Evolutionary conservation across 345 rosid species (phyloP).

Genomic region (Acer yangbiense): DNA sequence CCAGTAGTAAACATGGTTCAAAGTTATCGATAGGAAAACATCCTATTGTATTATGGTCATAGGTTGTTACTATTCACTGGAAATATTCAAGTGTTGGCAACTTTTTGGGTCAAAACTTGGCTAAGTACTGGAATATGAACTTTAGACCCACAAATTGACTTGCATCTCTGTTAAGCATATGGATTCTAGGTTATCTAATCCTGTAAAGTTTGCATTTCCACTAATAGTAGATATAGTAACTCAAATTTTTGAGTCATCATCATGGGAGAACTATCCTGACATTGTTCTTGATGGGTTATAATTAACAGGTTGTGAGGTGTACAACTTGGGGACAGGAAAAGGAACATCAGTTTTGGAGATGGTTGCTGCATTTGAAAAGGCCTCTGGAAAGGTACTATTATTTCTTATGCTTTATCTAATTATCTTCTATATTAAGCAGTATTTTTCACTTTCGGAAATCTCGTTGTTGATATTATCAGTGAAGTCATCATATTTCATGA

Average conservation of each 20-base stretch:
- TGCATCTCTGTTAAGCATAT: background rate
- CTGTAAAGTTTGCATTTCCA: background rate
- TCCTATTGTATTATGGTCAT: background rate
- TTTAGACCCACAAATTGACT: background rate
- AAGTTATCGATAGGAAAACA: background rate
- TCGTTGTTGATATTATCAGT: too few relatives aligned
- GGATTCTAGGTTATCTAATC: background rate
- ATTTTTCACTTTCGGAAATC: background rate
- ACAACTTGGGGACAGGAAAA: conserved; percentile 92
- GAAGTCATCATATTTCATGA: too few relatives aligned
- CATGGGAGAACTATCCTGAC: background rate
- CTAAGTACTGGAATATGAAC: background rate
- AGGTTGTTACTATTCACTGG: background rate
- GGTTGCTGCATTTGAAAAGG: conserved; percentile 92
- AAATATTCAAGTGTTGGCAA: background rate
- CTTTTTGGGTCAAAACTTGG: background rate
- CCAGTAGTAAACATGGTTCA: background rate
- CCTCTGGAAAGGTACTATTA: conserved; percentile 71
- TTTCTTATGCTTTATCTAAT: too few relatives aligned
- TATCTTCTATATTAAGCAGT: background rate
- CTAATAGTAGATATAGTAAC: background rate
- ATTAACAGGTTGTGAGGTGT: conserved; percentile 78
- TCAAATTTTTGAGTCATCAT: background rate
- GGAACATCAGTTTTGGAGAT: conserved; percentile 97
- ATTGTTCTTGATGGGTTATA: too few relatives aligned